phyloP scores from a whole-genome alignment of 441 rosid genomes.

The Brassica hybrid region DNA sequence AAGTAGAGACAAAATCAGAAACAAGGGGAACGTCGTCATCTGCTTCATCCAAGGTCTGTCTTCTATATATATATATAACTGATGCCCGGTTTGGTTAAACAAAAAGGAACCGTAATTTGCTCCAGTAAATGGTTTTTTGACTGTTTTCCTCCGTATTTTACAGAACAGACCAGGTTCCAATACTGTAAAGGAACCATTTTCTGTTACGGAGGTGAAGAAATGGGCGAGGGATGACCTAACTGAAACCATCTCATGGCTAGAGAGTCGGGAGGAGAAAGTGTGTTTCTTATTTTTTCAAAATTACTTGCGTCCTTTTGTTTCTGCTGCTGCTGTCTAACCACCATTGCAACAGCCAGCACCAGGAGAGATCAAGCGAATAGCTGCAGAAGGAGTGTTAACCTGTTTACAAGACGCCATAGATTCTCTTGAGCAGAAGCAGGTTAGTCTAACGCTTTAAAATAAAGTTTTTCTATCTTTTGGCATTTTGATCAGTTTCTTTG shows the following conservation, averaged over 20 bases:
- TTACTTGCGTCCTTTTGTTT: background rate
- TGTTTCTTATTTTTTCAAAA: slow-evolving; percentile 5
- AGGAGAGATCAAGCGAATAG: slow-evolving; percentile 80
- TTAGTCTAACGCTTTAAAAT: background rate
- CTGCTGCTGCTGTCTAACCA: slow-evolving; percentile 15
- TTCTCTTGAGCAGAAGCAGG: slow-evolving; percentile 84
- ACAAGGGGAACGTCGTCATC: background rate
- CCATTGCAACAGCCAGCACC: slow-evolving; percentile 72
- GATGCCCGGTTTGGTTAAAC: slow-evolving; percentile 4
- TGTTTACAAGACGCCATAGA: slow-evolving; percentile 95
- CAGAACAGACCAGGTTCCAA: slow-evolving; percentile 50
- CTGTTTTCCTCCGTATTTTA: slow-evolving; percentile 28
- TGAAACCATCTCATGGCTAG: slow-evolving; percentile 81
- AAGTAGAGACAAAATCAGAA: background rate
- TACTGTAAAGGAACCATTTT: slow-evolving; percentile 46
- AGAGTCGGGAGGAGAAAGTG: slow-evolving; percentile 87
- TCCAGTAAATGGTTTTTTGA: slow-evolving; percentile 11
- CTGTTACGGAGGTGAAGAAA: slow-evolving; percentile 64
- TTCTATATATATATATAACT: background rate
- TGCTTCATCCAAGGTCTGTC: slow-evolving; percentile 9
- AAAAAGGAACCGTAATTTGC: background rate
- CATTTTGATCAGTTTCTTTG: background rate
- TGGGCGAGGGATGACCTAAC: slow-evolving; percentile 82
- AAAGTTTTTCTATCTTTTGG: slow-evolving; percentile 17
- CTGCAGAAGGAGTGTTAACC: slow-evolving; percentile 86